These are phyloP conservation scores for Nicotiana tabacum DNA, from an alignment of 257 asterid genomes.

Conservation along the genomic window DNA sequence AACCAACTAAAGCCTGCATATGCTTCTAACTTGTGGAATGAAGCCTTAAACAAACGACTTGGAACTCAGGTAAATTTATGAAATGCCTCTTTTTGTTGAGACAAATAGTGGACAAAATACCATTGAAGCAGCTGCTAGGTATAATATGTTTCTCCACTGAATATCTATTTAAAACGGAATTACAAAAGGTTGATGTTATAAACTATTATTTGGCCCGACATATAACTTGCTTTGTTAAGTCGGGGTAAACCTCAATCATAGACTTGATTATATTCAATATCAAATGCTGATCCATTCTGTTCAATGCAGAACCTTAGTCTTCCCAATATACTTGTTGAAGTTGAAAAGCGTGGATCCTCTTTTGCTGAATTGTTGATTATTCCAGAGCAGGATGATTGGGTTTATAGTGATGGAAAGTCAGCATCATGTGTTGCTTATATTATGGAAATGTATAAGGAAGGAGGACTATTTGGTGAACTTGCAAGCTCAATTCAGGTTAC, in stretches of 20 bases:
- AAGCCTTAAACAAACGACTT: conserved; percentile 89
- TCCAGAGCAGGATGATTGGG: conserved; percentile 91
- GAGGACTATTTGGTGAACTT: conserved; percentile 77
- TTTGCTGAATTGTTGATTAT: conserved; percentile 72
- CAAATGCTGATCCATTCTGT: background rate
- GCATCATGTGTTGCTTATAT: conserved; percentile 88
- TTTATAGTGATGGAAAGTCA: conserved; percentile 77
- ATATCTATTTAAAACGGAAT: background rate
- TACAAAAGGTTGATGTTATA: background rate
- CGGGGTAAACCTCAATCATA: background rate
- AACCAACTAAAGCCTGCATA: conserved; percentile 73
- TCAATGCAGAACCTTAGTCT: conserved; percentile 58
- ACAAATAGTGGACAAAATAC: background rate
- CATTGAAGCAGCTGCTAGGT: background rate
- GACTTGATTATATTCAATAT: background rate
- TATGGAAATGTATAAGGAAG: conserved; percentile 81
- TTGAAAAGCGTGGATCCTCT: conserved; percentile 76
- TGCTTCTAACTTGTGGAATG: conserved; percentile 87
- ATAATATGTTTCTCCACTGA: background rate
- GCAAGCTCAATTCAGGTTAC: conserved; percentile 75
- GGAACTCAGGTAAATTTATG: conserved; percentile 65
- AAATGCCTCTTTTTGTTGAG: background rate
- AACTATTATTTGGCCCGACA: background rate
- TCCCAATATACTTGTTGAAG: conserved; percentile 79
- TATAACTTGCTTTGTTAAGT: background rate